Evolutionary conservation across 371 early-diverging fungal species (phyloP).

Genomic region (Haplosporangium sp.): DNA sequence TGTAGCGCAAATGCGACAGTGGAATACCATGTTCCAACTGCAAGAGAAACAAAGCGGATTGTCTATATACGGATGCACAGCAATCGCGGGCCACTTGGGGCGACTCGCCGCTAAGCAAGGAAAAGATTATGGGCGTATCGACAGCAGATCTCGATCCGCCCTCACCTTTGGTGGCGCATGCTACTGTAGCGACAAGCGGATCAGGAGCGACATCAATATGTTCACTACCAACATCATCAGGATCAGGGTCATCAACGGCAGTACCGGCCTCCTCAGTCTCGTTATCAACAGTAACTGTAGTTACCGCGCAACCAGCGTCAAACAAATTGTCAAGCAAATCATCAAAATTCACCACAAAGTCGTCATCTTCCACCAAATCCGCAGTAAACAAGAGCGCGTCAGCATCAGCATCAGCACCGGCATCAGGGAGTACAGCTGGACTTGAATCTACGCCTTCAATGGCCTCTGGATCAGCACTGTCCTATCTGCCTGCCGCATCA

Average conservation of each 20-base stretch:
- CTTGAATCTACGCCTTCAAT: neutral
- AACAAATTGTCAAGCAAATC: neutral
- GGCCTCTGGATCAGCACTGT: neutral
- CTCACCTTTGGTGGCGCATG: no score
- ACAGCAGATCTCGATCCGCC: slow-evolving; percentile 1
- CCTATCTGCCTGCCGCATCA: neutral
- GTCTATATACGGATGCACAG: slow-evolving; percentile 52
- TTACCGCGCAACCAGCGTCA: neutral
- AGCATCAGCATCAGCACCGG: neutral
- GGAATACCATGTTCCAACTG: slow-evolving; percentile 54
- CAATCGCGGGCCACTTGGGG: slow-evolving; percentile 52
- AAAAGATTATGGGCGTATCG: slow-evolving; percentile 42
- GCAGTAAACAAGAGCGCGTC: neutral
- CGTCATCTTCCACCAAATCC: neutral
- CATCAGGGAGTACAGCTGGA: neutral
- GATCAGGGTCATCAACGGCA: no score
- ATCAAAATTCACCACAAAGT: neutral
- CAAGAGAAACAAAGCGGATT: slow-evolving; percentile 45
- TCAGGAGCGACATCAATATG: no score
- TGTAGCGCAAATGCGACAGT: slow-evolving; percentile 49
- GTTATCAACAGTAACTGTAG: neutral
- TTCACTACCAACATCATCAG: no score
- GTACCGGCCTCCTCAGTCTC: slow-evolving; percentile 2
- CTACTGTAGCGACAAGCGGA: no score
- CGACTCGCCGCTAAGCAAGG: slow-evolving; percentile 41